Percentiles rank a stretch among this genome's conserved stretches.
phyloP scores from a whole-genome alignment of 805 yeast species.

The Metschnikowia similis region DNA sequence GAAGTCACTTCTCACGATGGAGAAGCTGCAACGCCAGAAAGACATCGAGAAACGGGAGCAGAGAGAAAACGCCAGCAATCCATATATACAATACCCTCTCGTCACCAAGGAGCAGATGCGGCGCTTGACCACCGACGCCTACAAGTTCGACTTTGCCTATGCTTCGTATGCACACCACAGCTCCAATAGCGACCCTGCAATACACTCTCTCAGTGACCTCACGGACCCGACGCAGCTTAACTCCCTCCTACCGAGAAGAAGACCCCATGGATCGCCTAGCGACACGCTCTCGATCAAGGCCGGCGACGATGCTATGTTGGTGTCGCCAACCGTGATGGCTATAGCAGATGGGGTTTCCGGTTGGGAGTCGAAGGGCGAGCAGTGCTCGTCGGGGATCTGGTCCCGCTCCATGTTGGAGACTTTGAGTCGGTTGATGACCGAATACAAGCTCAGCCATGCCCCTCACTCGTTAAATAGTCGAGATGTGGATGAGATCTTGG shows the following conservation, averaged over 20 bases:
- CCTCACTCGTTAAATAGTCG: constrained; percentile 36
- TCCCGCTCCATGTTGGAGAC: constrained; percentile 51
- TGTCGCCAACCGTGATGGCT: constrained; percentile 48
- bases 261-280: constrained; percentile 49
- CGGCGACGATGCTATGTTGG: constrained; percentile 57
- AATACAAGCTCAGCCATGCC: constrained; percentile 37
- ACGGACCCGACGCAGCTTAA: constrained; percentile 46
- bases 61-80: constrained; percentile 25
- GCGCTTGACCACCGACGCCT: constrained; percentile 28
- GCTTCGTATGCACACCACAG: constrained; percentile 49
- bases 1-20: constrained; percentile 1
- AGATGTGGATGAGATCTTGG: constrained; percentile 42
- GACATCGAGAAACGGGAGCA: constrained; percentile 13
- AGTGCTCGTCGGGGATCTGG: constrained; percentile 49
- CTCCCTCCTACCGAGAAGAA: constrained; percentile 43
- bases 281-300: constrained; percentile 51
- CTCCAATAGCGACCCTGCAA: constrained; percentile 30
- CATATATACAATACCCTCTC: constrained; percentile 39
- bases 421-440: constrained; percentile 42
- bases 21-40: constrained; percentile 5
- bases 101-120: constrained; percentile 38
- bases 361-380: constrained; percentile 43
- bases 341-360: constrained; percentile 58
- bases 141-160: constrained; percentile 41
- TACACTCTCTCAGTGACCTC: constrained; percentile 48